Conservation (phyloP, 805 yeast genomes). For the Hemisphaericaspora nanyangensis region DNA sequence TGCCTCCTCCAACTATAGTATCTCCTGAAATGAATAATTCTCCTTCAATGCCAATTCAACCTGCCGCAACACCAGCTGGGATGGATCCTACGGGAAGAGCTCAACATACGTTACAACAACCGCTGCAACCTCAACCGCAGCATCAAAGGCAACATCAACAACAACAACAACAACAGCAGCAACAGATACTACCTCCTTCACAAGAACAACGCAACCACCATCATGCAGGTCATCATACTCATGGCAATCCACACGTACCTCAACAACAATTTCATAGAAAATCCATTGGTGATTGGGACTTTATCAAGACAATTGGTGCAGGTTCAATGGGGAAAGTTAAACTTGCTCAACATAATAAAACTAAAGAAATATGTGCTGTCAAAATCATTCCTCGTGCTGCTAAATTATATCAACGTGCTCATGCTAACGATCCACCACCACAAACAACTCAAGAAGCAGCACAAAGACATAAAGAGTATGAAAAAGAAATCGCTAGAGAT, state of each 20-base stretch:
- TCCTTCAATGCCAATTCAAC: constrained; percentile 3
- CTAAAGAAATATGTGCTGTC: constrained; percentile 83
- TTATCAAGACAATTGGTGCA: constrained; percentile 91
- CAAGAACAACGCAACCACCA: constrained; percentile 9
- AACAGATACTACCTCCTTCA: neutral
- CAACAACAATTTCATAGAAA: constrained; percentile 69
- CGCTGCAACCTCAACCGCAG: neutral
- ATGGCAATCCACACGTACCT: constrained; percentile 3
- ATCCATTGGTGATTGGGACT: constrained; percentile 95
- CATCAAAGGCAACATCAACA: neutral
- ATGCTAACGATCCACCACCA: constrained; percentile 65
- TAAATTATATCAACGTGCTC: constrained; percentile 67
- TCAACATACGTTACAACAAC: constrained; percentile 5
- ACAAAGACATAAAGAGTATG: constrained; percentile 65
- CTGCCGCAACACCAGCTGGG: constrained; percentile 5
- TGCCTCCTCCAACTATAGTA: constrained; percentile 30
- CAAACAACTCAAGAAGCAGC: constrained; percentile 52
- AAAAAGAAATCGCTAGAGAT: constrained; percentile 85
- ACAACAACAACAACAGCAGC: constrained; percentile 1
- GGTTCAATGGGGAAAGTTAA: constrained; percentile 99
- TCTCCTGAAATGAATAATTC: constrained; percentile 9
- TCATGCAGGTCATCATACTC: constrained; percentile 4
- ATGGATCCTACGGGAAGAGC: neutral
- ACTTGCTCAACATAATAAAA: constrained; percentile 78
- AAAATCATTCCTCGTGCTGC: constrained; percentile 92